These are phyloP conservation scores for Tilletia walkeri DNA, from an alignment of 1,284 basidiomycete species.

Conservation along the genomic window DNA sequence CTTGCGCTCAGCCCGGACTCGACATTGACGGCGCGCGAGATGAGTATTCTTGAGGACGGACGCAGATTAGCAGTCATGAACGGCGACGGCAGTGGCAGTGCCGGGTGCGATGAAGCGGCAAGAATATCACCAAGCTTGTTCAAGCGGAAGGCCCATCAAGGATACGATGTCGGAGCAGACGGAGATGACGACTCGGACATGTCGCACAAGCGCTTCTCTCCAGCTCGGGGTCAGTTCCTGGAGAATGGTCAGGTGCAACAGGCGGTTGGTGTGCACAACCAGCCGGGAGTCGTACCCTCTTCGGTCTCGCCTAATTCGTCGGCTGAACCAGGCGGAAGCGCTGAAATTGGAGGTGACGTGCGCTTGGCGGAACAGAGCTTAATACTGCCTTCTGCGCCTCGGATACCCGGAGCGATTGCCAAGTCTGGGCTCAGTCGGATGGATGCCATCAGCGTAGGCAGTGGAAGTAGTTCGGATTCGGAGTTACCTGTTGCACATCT, in stretches of 20 bases:
- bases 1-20: conserved; percentile 15
- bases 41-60: background rate
- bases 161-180: conserved; percentile 10
- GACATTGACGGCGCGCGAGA: conserved; percentile 4
- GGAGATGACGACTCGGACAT: conserved; percentile 13
- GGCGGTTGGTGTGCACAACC: background rate
- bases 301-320: background rate
- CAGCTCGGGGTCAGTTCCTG: conserved; percentile 5
- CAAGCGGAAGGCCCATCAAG: conserved; percentile 15
- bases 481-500: background rate
- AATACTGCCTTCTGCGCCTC: no score
- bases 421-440: conserved; percentile 9
- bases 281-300: background rate
- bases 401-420: background rate
- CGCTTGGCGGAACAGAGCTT: background rate
- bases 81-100: background rate
- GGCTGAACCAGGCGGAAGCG: no score
- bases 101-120: background rate
- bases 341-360: no score
- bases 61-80: background rate
- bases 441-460: conserved; percentile 7
- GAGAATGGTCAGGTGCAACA: background rate
- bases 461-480: conserved; percentile 5
- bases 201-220: conserved; percentile 14
- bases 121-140: background rate